A percentile compares a stretch with the other conserved stretches of the same genome.
These are phyloP conservation scores for Yamadazyma friedrichii DNA, from an alignment of 1,139 yeast species.

Conservation along the genomic window DNA sequence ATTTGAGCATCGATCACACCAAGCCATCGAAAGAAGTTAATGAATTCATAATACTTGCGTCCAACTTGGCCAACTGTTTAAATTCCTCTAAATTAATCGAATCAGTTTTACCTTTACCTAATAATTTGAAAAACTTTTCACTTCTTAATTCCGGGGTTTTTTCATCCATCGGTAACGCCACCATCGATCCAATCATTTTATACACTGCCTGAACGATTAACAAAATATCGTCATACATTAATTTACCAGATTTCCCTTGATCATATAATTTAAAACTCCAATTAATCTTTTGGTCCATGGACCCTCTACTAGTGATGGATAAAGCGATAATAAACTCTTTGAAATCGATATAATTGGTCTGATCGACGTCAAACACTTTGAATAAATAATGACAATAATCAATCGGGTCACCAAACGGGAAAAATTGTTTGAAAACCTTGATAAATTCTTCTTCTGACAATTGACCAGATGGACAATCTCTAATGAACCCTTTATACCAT, in stretches of 20 bases:
- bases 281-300: constrained; percentile 77
- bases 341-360: constrained; percentile 82
- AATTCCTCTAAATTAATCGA: constrained; percentile 76
- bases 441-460: constrained; percentile 84
- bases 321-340: constrained; percentile 89
- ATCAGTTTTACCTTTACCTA: constrained; percentile 72
- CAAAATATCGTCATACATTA: constrained; percentile 76
- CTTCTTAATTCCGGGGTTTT: constrained; percentile 88
- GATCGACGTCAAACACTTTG: constrained; percentile 82
- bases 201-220: constrained; percentile 81
- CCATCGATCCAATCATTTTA: constrained; percentile 96
- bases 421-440: constrained; percentile 90
- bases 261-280: constrained; percentile 92
- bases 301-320: constrained; percentile 86
- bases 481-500: constrained; percentile 93
- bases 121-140: constrained; percentile 69
- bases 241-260: constrained; percentile 70
- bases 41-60: constrained; percentile 79
- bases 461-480: constrained; percentile 94
- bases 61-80: constrained; percentile 74
- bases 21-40: constrained; percentile 78
- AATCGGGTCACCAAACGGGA: constrained; percentile 97
- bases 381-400: constrained; percentile 89
- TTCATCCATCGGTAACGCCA: constrained; percentile 86
- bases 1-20: constrained; percentile 33